Conservation (phyloP, 495 filamentous ascomycete species). For the Tuber calosporum region DNA sequence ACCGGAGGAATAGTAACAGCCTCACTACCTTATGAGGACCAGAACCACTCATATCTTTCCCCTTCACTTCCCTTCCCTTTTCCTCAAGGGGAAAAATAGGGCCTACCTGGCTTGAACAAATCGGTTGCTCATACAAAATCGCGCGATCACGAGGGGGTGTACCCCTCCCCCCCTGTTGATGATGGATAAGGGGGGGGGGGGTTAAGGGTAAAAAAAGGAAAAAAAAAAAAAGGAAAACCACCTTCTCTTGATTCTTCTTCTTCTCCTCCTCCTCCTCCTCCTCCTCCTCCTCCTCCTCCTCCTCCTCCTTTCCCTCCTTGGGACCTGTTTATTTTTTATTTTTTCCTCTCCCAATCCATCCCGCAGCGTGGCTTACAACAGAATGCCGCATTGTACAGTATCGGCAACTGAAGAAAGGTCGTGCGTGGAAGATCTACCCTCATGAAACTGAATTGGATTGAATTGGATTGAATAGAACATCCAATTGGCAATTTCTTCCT, state of each 20-base stretch:
- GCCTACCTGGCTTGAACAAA: not conserved
- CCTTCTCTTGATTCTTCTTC: too few species aligned
- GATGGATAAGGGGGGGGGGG: not conserved
- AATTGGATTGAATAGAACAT: too few species aligned
- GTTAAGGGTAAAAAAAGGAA: conserved; percentile 7
- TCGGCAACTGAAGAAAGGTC: not conserved
- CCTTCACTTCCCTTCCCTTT: not conserved
- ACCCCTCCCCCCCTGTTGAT: not conserved
- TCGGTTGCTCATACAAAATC: conserved; percentile 33
- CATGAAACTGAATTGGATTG: not conserved
- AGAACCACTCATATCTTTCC: not conserved
- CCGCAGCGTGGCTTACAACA: too few species aligned
- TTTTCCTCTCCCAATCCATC: not conserved
- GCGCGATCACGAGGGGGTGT: conserved; percentile 28
- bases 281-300: conserved; percentile 21
- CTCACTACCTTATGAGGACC: not conserved
- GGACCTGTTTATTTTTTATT: conserved; percentile 13
- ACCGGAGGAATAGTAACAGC: not conserved
- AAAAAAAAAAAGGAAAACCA: too few species aligned
- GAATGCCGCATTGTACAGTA: too few species aligned
- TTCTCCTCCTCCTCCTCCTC: too few species aligned
- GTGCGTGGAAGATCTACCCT: not conserved
- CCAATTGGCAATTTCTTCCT: not conserved
- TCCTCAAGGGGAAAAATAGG: not conserved
- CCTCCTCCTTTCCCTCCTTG: conserved; percentile 14